Evolutionary conservation across 2,329 filamentous ascomycete genomes (phyloP).

Genomic region (Myriosclerotinia scirpicola): DNA sequence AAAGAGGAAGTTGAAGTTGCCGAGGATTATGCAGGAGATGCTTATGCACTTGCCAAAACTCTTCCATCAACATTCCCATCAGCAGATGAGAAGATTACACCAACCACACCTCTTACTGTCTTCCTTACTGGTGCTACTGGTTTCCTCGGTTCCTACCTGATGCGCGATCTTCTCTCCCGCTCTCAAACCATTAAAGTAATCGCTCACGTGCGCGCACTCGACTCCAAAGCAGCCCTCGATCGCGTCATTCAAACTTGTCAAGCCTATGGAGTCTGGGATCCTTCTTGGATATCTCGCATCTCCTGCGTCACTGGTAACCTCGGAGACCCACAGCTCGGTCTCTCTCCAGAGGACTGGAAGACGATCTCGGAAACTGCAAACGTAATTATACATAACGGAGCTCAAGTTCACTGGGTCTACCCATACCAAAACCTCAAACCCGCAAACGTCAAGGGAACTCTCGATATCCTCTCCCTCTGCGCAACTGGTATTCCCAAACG

Average conservation of each 20-base stretch:
- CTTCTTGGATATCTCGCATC: slow-evolving; percentile 65
- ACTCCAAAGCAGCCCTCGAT: slow-evolving; percentile 57
- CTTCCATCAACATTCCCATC: slow-evolving; percentile 44
- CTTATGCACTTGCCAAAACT: slow-evolving; percentile 44
- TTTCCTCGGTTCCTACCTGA: slow-evolving; percentile 80
- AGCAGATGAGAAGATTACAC: slow-evolving; percentile 37
- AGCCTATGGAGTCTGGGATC: slow-evolving; percentile 78
- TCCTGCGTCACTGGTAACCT: slow-evolving; percentile 72
- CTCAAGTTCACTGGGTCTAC: slow-evolving; percentile 77
- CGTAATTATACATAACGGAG: slow-evolving; percentile 79
- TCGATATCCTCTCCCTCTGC: slow-evolving; percentile 75
- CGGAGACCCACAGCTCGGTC: slow-evolving; percentile 68
- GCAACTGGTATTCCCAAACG: slow-evolving; percentile 74
- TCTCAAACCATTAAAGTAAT: slow-evolving; percentile 62
- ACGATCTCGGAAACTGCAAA: slow-evolving; percentile 65
- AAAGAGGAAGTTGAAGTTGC: slow-evolving; percentile 47
- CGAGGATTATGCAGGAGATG: slow-evolving; percentile 48
- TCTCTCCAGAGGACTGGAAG: slow-evolving; percentile 67
- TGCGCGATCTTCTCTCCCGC: slow-evolving; percentile 70
- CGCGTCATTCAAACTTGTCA: slow-evolving; percentile 67
- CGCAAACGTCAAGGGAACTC: slow-evolving; percentile 77
- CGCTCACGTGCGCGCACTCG: slow-evolving; percentile 72
- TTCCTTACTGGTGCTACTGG: slow-evolving; percentile 89
- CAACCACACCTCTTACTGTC: slow-evolving; percentile 53
- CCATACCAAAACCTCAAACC: slow-evolving; percentile 70